Evolutionary conservation across 257 asterid genomes (phyloP).

Genomic region (Mentha longifolia): DNA sequence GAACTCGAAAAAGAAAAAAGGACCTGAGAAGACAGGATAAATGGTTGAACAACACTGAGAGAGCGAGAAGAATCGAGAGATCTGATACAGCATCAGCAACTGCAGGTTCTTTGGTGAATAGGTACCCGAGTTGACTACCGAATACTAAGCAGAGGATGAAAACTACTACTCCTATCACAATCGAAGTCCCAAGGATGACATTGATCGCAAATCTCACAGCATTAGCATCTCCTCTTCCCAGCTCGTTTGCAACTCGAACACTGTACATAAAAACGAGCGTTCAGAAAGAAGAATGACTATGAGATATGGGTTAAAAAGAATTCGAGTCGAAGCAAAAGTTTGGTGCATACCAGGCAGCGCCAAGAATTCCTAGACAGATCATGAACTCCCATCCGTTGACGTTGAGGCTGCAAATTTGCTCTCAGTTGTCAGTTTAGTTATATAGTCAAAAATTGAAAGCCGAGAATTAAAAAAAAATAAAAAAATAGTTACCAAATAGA

Average conservation of each 20-base stretch:
- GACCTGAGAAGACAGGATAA: constrained; percentile 88
- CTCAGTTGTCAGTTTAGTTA: constrained; percentile 19
- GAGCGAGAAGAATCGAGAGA: constrained; percentile 74
- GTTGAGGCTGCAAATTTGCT: constrained; percentile 58
- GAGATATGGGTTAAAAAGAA: background rate
- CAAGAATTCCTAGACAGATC: constrained; percentile 81
- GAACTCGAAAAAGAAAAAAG: background rate
- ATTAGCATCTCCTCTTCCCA: constrained; percentile 87
- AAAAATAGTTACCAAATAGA: constrained; percentile 82
- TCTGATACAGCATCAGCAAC: constrained; percentile 65
- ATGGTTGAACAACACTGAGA: constrained; percentile 81
- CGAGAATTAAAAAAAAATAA: background rate
- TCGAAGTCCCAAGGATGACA: constrained; percentile 58
- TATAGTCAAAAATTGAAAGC: background rate
- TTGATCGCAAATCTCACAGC: constrained; percentile 76
- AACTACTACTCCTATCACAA: constrained; percentile 56
- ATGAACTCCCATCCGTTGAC: constrained; percentile 85
- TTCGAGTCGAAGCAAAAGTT: background rate
- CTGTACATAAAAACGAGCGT: constrained; percentile 38
- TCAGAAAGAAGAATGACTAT: background rate
- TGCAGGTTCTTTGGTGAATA: constrained; percentile 62
- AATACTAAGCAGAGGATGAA: constrained; percentile 62
- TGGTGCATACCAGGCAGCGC: constrained; percentile 74
- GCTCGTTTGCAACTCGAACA: constrained; percentile 91
- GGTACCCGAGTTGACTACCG: constrained; percentile 67